These are phyloP conservation scores for Wickerhamiella occidentalis DNA, from an alignment of 805 yeast genomes.

Conservation along the genomic window DNA sequence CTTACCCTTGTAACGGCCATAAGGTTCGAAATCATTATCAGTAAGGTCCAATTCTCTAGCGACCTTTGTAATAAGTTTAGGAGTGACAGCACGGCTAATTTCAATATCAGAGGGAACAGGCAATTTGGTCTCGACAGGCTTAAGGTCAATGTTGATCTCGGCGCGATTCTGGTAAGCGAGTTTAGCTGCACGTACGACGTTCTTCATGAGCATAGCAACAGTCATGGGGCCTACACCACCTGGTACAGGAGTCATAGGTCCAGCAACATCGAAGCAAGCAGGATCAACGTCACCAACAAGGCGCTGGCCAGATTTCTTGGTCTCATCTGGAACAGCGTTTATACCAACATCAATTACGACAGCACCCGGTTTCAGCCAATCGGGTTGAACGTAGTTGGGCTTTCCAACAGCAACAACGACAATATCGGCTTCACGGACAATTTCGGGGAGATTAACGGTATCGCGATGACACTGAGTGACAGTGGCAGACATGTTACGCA, in stretches of 20 bases:
- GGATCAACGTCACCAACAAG: slow-evolving; percentile 92
- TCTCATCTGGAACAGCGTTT: slow-evolving; percentile 65
- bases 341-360: slow-evolving; percentile 95
- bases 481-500: slow-evolving; percentile 68
- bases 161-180: slow-evolving; percentile 36
- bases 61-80: slow-evolving; percentile 65
- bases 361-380: slow-evolving; percentile 74
- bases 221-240: slow-evolving; percentile 99
- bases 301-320: slow-evolving; percentile 64
- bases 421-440: slow-evolving; percentile 63
- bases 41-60: slow-evolving; percentile 75
- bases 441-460: slow-evolving; percentile 47
- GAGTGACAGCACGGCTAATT: slow-evolving; percentile 76
- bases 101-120: slow-evolving; percentile 91
- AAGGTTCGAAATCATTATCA: slow-evolving; percentile 71
- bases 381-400: slow-evolving; percentile 72
- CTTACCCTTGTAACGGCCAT: slow-evolving; percentile 85
- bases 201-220: slow-evolving; percentile 85
- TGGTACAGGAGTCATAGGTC: slow-evolving; percentile 86
- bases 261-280: slow-evolving; percentile 49
- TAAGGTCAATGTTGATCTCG: slow-evolving; percentile 40
- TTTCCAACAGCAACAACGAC: slow-evolving; percentile 91
- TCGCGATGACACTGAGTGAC: slow-evolving; percentile 79
- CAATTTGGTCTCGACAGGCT: slow-evolving; percentile 38
- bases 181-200: slow-evolving; percentile 72